Evolutionary conservation across 1,139 yeast species (phyloP).

Genomic region (Yamadazyma friedrichii): DNA sequence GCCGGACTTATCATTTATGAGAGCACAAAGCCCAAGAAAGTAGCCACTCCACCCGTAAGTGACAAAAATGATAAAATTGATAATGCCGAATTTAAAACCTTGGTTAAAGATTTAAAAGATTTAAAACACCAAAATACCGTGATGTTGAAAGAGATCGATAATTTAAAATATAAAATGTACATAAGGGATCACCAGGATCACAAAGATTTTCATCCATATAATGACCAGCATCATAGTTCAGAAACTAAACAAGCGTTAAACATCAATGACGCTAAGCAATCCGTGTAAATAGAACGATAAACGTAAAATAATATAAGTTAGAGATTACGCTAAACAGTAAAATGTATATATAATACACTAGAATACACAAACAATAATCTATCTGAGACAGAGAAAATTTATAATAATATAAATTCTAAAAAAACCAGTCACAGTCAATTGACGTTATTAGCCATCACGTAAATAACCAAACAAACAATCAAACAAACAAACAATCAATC

Average conservation of each 20-base stretch:
- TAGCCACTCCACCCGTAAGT: conserved; percentile 30
- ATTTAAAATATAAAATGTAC: conserved; percentile 5
- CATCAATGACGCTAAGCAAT: not conserved
- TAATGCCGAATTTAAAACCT: not conserved
- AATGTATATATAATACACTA: conserved; percentile 10
- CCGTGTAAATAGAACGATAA: conserved; percentile 9
- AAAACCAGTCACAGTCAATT: no score
- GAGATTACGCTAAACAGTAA: conserved; percentile 11
- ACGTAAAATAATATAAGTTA: conserved; percentile 3
- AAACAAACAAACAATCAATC: not conserved
- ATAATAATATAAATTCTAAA: not conserved
- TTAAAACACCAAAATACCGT: conserved; percentile 12
- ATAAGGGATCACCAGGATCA: conserved; percentile 3
- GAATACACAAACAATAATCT: conserved; percentile 7
- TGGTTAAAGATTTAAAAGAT: conserved; percentile 3
- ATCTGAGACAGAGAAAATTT: conserved; percentile 1
- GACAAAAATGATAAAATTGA: conserved; percentile 25
- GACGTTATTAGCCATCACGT: no score
- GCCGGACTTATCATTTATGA: conserved; percentile 78
- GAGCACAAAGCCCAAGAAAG: conserved; percentile 60
- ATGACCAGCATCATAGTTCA: not conserved
- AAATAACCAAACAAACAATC: no score
- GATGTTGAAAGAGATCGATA: conserved; percentile 13
- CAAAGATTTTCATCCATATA: no score
- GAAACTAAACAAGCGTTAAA: not conserved